Percentiles rank a stretch among this genome's conserved stretches.
Evolutionary conservation across 2,329 filamentous ascomycete genomes (phyloP).

Genomic region (Atkinsonella texensis): DNA sequence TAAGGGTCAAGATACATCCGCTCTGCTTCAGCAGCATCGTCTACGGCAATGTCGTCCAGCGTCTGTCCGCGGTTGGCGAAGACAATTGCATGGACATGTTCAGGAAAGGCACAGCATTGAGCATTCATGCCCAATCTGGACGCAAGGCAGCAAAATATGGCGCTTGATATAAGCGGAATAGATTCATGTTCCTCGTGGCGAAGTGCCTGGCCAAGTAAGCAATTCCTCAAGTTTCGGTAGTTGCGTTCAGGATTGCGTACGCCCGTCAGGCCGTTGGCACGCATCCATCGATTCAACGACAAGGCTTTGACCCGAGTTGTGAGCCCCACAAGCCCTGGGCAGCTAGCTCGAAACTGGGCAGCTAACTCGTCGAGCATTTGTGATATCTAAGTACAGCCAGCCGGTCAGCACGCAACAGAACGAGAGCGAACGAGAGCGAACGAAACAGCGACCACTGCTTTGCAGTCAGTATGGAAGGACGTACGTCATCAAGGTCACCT

Average conservation of each 20-base stretch:
- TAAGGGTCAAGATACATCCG: slow-evolving; percentile 80
- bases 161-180: slow-evolving; percentile 73
- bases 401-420: not conserved
- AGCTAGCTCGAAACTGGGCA: slow-evolving; percentile 37
- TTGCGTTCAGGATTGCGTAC: slow-evolving; percentile 50
- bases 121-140: slow-evolving; percentile 63
- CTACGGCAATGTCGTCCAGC: slow-evolving; percentile 38
- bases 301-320: slow-evolving; percentile 57
- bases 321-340: slow-evolving; percentile 40
- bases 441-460: not conserved
- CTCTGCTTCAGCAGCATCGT: slow-evolving; percentile 25
- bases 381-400: slow-evolving; percentile 35
- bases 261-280: slow-evolving; percentile 55
- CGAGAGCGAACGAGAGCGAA: not conserved
- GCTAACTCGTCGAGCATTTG: slow-evolving; percentile 54
- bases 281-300: slow-evolving; percentile 57
- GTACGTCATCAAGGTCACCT: slow-evolving; percentile 63
- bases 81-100: slow-evolving; percentile 75
- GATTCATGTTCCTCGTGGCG: slow-evolving; percentile 63
- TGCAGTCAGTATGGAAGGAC: slow-evolving; percentile 12
- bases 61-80: slow-evolving; percentile 46
- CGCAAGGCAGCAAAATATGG: slow-evolving; percentile 76
- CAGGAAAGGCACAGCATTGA: slow-evolving; percentile 69
- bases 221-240: slow-evolving; percentile 76
- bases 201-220: slow-evolving; percentile 73